These are phyloP conservation scores for Pseudozyma pruni DNA, from an alignment of 1,284 basidiomycete species.

Conservation along the genomic window DNA sequence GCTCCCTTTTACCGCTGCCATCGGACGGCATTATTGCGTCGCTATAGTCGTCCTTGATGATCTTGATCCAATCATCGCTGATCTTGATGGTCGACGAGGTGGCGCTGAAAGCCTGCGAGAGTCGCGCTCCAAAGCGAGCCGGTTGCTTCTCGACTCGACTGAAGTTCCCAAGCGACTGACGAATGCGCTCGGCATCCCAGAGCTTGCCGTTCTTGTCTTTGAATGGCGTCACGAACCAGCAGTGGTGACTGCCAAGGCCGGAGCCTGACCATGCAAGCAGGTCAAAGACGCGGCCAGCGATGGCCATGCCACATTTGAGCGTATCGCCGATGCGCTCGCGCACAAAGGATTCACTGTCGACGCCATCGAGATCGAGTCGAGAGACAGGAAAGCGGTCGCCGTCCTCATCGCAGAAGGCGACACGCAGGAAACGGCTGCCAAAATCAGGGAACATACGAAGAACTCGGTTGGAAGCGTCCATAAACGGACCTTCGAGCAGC, in stretches of 20 bases:
- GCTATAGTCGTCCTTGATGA: constrained; percentile 19
- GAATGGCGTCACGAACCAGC: constrained; percentile 40
- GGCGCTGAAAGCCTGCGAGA: constrained; percentile 42
- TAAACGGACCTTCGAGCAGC: constrained; percentile 28
- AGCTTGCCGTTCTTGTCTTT: constrained; percentile 22
- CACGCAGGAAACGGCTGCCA: constrained; percentile 28
- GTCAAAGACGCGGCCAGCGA: constrained; percentile 31
- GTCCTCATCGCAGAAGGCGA: constrained; percentile 36
- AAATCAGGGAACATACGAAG: constrained; percentile 33
- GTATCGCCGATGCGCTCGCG: constrained; percentile 29
- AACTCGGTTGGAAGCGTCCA: constrained; percentile 36
- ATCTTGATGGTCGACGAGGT: constrained; percentile 35
- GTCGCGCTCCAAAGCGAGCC: constrained; percentile 28
- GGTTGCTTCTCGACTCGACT: constrained; percentile 16
- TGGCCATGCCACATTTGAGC: constrained; percentile 28
- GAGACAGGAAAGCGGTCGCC: constrained; percentile 38
- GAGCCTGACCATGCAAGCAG: constrained; percentile 38
- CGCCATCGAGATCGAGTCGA: constrained; percentile 25
- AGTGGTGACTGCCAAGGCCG: constrained; percentile 29
- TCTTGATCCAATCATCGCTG: constrained; percentile 23
- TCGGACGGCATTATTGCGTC: constrained; percentile 7
- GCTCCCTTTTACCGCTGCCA: neutral
- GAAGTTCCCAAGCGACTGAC: constrained; percentile 29
- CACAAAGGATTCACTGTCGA: constrained; percentile 34
- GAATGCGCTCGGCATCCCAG: constrained; percentile 34